Evolutionary conservation across 345 rosid species (phyloP).

Genomic region (Moringa oleifera): DNA sequence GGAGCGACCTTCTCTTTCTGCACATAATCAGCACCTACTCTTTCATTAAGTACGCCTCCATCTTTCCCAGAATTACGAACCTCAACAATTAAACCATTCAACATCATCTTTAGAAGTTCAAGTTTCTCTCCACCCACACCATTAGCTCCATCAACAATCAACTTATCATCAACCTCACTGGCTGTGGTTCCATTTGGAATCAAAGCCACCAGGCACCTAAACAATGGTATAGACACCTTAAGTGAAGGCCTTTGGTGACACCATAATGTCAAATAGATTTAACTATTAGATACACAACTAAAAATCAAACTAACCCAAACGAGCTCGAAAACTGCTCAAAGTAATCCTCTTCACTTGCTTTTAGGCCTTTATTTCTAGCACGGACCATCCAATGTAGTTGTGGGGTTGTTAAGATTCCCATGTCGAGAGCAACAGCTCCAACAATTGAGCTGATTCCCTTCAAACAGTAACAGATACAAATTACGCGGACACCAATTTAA

Average conservation of each 20-base stretch:
- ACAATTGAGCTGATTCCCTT: constrained; percentile 64
- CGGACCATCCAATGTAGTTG: constrained; percentile 95
- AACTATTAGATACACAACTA: background rate
- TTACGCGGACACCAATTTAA: constrained; percentile 3
- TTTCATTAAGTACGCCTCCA: constrained; percentile 76
- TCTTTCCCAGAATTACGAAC: constrained; percentile 71
- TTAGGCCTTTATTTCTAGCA: constrained; percentile 65
- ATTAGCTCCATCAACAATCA: constrained; percentile 87
- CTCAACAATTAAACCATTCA: constrained; percentile 51
- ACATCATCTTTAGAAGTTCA: constrained; percentile 40
- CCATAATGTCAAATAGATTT: background rate
- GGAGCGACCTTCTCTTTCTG: constrained; percentile 92
- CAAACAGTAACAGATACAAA: constrained; percentile 11
- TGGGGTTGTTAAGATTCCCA: constrained; percentile 90
- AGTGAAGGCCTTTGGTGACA: constrained; percentile 6
- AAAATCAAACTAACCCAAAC: constrained; percentile 41
- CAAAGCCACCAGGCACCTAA: constrained; percentile 61
- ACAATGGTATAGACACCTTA: constrained; percentile 12
- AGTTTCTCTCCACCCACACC: constrained; percentile 90
- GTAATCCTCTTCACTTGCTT: constrained; percentile 67
- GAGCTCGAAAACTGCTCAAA: constrained; percentile 71
- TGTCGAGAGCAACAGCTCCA: constrained; percentile 55
- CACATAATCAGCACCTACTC: constrained; percentile 95
- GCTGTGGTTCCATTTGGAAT: constrained; percentile 36
- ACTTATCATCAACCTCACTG: constrained; percentile 24